These are phyloP conservation scores for Syzygium malaccense DNA, from an alignment of 441 rosid species.

Conservation along the genomic window DNA sequence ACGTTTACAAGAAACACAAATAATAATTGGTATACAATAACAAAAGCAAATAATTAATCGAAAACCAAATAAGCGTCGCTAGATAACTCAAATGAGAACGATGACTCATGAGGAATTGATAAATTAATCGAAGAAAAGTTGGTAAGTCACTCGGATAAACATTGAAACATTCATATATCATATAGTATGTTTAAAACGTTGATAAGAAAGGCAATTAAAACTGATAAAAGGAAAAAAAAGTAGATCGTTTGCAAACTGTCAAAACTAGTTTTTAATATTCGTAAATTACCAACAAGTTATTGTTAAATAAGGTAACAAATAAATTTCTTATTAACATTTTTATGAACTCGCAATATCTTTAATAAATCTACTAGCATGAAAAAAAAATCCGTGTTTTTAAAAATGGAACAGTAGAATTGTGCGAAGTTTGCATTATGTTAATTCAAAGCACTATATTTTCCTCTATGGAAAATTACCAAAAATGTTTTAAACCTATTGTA, in stretches of 20 bases:
- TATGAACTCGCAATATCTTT: neutral
- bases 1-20: too few species aligned
- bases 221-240: neutral
- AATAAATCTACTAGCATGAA: neutral
- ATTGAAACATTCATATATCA: too few species aligned
- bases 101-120: too few species aligned
- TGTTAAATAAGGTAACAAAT: neutral
- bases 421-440: neutral
- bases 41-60: too few species aligned
- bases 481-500: too few species aligned
- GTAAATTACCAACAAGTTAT: neutral
- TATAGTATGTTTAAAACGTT: neutral
- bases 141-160: too few species aligned
- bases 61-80: too few species aligned
- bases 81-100: too few species aligned
- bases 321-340: too few species aligned
- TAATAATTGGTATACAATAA: too few species aligned
- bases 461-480: neutral
- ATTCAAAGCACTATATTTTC: neutral
- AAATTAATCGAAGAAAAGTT: too few species aligned
- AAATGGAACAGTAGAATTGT: neutral
- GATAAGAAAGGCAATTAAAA: neutral
- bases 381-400: neutral
- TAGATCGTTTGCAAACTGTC: neutral
- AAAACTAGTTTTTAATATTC: neutral